Evolutionary conservation across 495 filamentous ascomycete genomes (phyloP), one percentile per base, ranked within the genome.

Genomic region (Aeminium ludgeri): DNA sequence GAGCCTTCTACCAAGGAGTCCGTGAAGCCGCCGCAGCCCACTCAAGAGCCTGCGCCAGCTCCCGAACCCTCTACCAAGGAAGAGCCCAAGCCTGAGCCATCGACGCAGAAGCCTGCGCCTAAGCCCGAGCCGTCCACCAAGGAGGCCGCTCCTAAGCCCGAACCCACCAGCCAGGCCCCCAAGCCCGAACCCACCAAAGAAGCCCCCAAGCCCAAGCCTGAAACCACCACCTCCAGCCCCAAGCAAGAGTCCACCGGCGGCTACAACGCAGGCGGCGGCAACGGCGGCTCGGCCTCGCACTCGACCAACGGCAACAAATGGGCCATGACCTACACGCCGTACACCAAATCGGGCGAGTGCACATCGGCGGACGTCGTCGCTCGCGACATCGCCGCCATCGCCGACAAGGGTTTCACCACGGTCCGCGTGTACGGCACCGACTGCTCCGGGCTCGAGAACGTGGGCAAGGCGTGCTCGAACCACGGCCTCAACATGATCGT

Each of bases 291-390:
- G 17, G 8, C 17, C 11, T 52, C 55, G 30, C 65, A 64, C 53
- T 45, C 53, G 40, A 64, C 62, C 38, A 64, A 62, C 46, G 68
- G 67, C 39, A 59, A 68, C 59, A 68, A 75, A 56, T 93, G 81
- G 77, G 82, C 78, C 65, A 84, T 95, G 55, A 83, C 89, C 50
- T 96, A 93, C 73, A 85, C 83, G 30, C 83, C 86, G 15, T 96
- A 86, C 67, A 64, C 65, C 53, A 39, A 46, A 45, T 45, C 45
- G 39, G 48, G 75, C 52, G 50, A 55, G 12, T 95, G 87, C 79
- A 86, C 83, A 76, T 46, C 52, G 54, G 59, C 67, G 42, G 30
- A 40, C 30, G 60, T 74, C 39, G 73, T 96, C 54, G 40, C 60
- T 41, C 38, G 47, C 32, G 83, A 94, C 53, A 70, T 95, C 50